A percentile compares a stretch with the other conserved stretches of the same genome.
These are phyloP conservation scores for Fagus crenata DNA, from an alignment of 306 rosid species.

Conservation along the genomic window DNA sequence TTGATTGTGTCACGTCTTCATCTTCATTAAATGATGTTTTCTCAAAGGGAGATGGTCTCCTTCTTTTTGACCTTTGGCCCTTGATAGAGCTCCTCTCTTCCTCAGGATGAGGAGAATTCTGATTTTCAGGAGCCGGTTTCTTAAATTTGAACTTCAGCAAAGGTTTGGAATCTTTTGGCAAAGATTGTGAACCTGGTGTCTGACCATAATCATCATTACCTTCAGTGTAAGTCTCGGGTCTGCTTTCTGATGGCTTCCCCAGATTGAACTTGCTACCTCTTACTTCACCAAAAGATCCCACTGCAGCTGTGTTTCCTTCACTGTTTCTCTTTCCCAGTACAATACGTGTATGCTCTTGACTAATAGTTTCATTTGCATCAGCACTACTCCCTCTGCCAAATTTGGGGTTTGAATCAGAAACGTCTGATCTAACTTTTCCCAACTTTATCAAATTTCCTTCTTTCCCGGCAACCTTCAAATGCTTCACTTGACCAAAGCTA, in stretches of 20 bases:
- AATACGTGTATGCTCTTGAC: constrained; percentile 38
- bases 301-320: constrained; percentile 45
- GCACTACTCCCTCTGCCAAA: constrained; percentile 48
- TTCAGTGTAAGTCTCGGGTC: constrained; percentile 45
- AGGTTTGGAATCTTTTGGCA: constrained; percentile 79
- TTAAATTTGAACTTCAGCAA: constrained; percentile 74
- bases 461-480: constrained; percentile 57
- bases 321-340: constrained; percentile 40
- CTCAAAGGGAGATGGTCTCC: constrained; percentile 81
- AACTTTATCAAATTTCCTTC: constrained; percentile 72
- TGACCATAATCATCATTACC: constrained; percentile 46
- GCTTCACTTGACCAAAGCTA: constrained; percentile 51
- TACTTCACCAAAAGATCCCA: constrained; percentile 34
- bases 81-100: constrained; percentile 76
- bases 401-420: constrained; percentile 42
- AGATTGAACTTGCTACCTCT: constrained; percentile 47
- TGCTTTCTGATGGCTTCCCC: constrained; percentile 62
- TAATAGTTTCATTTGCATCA: constrained; percentile 47
- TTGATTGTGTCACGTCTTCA: constrained; percentile 47
- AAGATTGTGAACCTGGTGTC: constrained; percentile 47
- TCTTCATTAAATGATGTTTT: constrained; percentile 50
- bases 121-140: constrained; percentile 69
- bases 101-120: constrained; percentile 59
- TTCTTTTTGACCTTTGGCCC: constrained; percentile 96
- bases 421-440: constrained; percentile 65